Evolutionary conservation across 139 green algal genomes (phyloP).

Genomic region (Mesotaenium endlicherianum): DNA sequence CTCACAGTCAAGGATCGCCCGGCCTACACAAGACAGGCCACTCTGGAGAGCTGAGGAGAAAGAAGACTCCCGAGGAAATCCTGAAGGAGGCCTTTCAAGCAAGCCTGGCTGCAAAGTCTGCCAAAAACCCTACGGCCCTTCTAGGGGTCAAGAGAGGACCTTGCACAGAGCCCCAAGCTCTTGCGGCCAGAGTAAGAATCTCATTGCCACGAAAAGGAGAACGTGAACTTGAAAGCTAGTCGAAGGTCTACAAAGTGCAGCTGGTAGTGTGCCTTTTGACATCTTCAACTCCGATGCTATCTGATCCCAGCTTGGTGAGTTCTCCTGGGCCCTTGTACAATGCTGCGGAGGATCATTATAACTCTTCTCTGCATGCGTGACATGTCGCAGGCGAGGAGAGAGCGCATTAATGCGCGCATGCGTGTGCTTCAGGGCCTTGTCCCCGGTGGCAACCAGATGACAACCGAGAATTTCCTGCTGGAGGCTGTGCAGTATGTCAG

Average conservation of each 20-base stretch:
- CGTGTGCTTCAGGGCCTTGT: slow-evolving; percentile 22
- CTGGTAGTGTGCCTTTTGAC: too few species aligned
- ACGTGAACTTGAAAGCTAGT: too few species aligned
- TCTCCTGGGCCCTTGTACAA: too few species aligned
- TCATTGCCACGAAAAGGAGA: too few species aligned
- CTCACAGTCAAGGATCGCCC: neutral
- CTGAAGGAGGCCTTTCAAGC: slow-evolving; percentile 4
- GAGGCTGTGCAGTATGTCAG: slow-evolving; percentile 20
- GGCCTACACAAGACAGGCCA: neutral
- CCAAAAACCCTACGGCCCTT: neutral
- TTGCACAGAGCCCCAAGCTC: neutral
- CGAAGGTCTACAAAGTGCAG: too few species aligned
- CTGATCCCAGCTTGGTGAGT: too few species aligned
- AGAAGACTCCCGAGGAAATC: neutral
- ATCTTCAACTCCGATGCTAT: too few species aligned
- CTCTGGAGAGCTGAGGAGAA: neutral
- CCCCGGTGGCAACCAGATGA: slow-evolving; percentile 7
- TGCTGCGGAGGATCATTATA: too few species aligned
- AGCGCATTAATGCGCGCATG: slow-evolving; percentile 37
- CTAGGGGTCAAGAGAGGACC: neutral
- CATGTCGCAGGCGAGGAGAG: slow-evolving; percentile 16
- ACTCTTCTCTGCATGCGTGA: too few species aligned
- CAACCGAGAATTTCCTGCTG: slow-evolving; percentile 30
- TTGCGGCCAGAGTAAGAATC: slow-evolving; percentile 1
- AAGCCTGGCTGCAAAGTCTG: neutral